A percentile compares a stretch with the other conserved stretches of the same genome.
Evolutionary conservation across 116 monocot species (phyloP).

Genomic region (Cymodocea nodosa): DNA sequence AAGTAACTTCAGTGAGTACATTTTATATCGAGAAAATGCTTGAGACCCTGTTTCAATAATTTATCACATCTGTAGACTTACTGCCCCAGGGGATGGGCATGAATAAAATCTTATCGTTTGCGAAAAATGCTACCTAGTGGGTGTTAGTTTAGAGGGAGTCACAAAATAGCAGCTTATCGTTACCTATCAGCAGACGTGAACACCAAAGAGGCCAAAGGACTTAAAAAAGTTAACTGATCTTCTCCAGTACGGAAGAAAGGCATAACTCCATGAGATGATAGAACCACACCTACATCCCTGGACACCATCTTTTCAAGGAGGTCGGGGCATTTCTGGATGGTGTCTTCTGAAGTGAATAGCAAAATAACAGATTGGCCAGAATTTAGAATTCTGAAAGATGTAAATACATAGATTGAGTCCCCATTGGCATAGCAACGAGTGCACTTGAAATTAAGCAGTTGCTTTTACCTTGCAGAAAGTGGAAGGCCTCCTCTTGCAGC

Average conservation of each 20-base stretch:
- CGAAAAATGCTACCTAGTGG: too few species aligned
- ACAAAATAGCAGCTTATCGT: not conserved
- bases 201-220: slow-evolving; percentile 37
- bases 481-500: slow-evolving; percentile 70
- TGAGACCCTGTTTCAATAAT: too few species aligned
- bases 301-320: slow-evolving; percentile 13
- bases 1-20: too few species aligned
- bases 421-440: not conserved
- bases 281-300: slow-evolving; percentile 38
- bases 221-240: slow-evolving; percentile 15
- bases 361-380: slow-evolving; percentile 49
- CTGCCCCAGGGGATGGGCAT: too few species aligned
- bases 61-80: too few species aligned
- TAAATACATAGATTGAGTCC: not conserved
- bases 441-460: not conserved
- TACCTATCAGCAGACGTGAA: slow-evolving; percentile 73
- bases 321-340: slow-evolving; percentile 22
- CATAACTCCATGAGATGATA: slow-evolving; percentile 40
- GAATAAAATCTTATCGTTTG: too few species aligned
- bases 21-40: too few species aligned
- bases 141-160: not conserved
- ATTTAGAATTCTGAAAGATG: slow-evolving; percentile 36
- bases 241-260: slow-evolving; percentile 37
- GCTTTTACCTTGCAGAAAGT: slow-evolving; percentile 45
- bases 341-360: slow-evolving; percentile 56